Base-by-base conservation (phyloP, 73 alveolate genomes). In the Symbiodinium natans region DNA sequence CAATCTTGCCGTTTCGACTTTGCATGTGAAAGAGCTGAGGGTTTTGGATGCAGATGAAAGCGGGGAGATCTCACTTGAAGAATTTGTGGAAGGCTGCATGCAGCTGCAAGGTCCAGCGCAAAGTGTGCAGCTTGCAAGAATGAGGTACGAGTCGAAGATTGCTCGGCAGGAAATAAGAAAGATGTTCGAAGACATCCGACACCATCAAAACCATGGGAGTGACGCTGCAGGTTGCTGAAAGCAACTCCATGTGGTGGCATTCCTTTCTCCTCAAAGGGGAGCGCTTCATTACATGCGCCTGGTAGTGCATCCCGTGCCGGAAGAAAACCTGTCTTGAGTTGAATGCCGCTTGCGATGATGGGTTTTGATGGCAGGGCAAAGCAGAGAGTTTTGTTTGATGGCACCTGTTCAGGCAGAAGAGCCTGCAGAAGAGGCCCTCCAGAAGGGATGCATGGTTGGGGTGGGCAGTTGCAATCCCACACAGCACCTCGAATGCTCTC, bases 91-190 rank as follows among this genome's bases (percentile, higher is more conserved):
- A 15, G 95, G 95, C 74, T 88, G 95, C 77, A 88, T 88, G 95
- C 95, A 88, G 86, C 95, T 88, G 27, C 86, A 88, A 88, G 95
- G 95, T 39, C 95, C 95, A 7, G 95, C 95, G 33, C 74, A 88
- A 34, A 83, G 95, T 41, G 93, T 86, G 73, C 85, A 88, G 95
- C 86, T 88, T 34, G 95, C 95, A 5, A 29, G 95, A 41, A 88
- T 88, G 95, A 88, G 95, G 54, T 88, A 88, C 42, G 95, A 88
- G 73, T 40, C 40, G 38, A 88, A 82, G 42, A 83, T 41, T 31
- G 54, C 95, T 88, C 33, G 46, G 63, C 93, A 85, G 36, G 93
- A 85, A 43, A 41, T 85, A 11, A 41, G 80, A 3, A 68, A 31
- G 13, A 82, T 85, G 68, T 41, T 68, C 27, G 54, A 41, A 36